Percentiles rank a stretch among this genome's conserved stretches.
phyloP scores from a whole-genome alignment of 2,329 filamentous ascomycete species.

The Alternaria sp. region DNA sequence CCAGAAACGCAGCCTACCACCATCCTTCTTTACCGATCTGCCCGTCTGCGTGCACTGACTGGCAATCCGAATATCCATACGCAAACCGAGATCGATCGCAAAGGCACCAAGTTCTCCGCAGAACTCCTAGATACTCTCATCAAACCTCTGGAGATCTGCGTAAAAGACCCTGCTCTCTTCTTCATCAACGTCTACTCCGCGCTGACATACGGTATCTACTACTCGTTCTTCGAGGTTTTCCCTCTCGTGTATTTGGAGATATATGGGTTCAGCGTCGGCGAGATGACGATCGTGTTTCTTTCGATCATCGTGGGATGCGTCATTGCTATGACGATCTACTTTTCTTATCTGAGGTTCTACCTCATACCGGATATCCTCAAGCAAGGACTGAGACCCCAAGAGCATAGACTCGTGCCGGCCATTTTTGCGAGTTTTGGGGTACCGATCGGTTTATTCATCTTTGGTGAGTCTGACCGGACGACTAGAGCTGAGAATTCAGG shows the following conservation, averaged over 20 bases:
- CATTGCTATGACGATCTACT: conserved; percentile 68
- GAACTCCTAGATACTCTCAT: conserved; percentile 62
- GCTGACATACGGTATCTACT: conserved; percentile 75
- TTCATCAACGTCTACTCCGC: conserved; percentile 85
- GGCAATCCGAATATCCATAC: conserved; percentile 71
- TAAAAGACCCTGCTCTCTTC: conserved; percentile 82
- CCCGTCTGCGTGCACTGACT: conserved; percentile 72
- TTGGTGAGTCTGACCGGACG: conserved; percentile 42
- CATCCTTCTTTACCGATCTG: conserved; percentile 73
- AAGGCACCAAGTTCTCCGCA: conserved; percentile 44
- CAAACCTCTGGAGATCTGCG: conserved; percentile 83
- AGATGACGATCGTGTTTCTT: conserved; percentile 84
- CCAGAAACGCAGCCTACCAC: conserved; percentile 87
- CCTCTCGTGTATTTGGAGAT: conserved; percentile 73
- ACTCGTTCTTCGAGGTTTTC: conserved; percentile 75
- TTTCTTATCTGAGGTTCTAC: conserved; percentile 77
- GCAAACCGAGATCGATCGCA: conserved; percentile 76
- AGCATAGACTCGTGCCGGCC: conserved; percentile 77
- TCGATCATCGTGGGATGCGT: conserved; percentile 78
- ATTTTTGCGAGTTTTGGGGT: conserved; percentile 61
- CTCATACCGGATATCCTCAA: conserved; percentile 64
- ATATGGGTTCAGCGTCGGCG: conserved; percentile 76
- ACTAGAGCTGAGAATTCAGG: no score
- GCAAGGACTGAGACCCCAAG: conserved; percentile 73
- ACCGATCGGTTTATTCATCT: conserved; percentile 69